phyloP scores from a whole-genome alignment of 2,329 filamentous ascomycete genomes.

The Ilyonectria mors-panacis region DNA sequence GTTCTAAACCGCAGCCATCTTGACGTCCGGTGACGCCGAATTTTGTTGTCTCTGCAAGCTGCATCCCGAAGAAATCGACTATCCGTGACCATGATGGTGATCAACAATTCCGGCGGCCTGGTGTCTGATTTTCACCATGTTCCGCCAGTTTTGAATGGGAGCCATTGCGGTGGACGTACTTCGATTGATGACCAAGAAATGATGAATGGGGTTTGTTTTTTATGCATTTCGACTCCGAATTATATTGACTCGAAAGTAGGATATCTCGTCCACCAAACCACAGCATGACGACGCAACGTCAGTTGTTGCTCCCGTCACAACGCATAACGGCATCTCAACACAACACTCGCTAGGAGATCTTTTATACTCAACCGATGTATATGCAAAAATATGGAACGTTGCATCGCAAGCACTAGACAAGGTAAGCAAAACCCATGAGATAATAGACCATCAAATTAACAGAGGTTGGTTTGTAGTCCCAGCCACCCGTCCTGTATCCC shows the following conservation, averaged over 20 bases:
- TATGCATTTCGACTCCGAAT: background rate
- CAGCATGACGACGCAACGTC: background rate
- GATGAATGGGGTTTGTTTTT: background rate
- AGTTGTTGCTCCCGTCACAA: background rate
- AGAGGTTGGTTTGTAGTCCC: background rate
- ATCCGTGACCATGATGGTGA: background rate
- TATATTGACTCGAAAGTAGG: background rate
- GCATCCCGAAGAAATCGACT: background rate
- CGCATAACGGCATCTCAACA: background rate
- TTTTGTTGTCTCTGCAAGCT: background rate
- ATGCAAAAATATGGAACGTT: conserved; percentile 30
- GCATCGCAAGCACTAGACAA: conserved; percentile 18
- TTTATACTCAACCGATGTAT: conserved; percentile 10
- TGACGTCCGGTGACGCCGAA: background rate
- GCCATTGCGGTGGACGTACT: background rate
- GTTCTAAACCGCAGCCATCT: background rate
- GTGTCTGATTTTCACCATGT: background rate
- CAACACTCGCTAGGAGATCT: background rate
- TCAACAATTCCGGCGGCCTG: background rate
- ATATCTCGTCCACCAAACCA: background rate
- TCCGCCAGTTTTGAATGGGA: background rate
- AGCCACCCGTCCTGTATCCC: conserved; percentile 48
- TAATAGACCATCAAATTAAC: too few relatives aligned
- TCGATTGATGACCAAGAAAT: background rate
- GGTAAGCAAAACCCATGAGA: background rate